Conservation (phyloP, 257 asterid species). For the Thymus mandschuricus region DNA sequence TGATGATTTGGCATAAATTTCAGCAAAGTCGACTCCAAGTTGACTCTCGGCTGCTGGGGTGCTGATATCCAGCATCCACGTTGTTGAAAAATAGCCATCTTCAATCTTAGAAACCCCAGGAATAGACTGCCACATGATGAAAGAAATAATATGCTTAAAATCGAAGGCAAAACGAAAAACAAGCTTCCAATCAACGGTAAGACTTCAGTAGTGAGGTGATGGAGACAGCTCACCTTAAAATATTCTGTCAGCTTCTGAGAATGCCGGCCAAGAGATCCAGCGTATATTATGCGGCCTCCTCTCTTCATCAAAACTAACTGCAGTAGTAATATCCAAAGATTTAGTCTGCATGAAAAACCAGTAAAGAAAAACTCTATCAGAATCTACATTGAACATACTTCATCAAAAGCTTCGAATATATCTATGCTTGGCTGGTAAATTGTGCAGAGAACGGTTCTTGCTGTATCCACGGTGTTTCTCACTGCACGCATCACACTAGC, state of each 20-base stretch:
- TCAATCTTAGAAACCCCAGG: conserved; percentile 53
- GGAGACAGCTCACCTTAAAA: conserved; percentile 49
- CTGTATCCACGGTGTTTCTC: conserved; percentile 55
- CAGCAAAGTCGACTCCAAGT: conserved; percentile 54
- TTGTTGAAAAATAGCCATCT: conserved; percentile 58
- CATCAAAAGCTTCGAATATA: conserved; percentile 68
- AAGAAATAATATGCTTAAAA: conserved; percentile 10
- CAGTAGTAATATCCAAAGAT: neutral
- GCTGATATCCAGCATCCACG: conserved; percentile 63
- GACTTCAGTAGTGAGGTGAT: neutral
- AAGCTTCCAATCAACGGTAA: neutral
- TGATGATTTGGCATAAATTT: conserved; percentile 45
- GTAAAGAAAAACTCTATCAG: neutral
- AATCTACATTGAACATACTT: conserved; percentile 27
- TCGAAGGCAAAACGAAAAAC: neutral
- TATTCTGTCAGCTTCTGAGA: conserved; percentile 55
- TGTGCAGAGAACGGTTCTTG: conserved; percentile 63
- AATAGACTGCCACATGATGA: conserved; percentile 39
- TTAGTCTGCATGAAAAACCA: neutral
- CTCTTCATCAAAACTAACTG: conserved; percentile 61
- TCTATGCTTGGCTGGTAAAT: conserved; percentile 73
- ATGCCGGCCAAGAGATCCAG: conserved; percentile 54
- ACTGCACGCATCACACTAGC: conserved; percentile 67
- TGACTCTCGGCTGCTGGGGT: conserved; percentile 43
- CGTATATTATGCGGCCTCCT: conserved; percentile 57